These are phyloP conservation scores for Talaromyces pinophilus DNA, from an alignment of 2,329 filamentous ascomycete species.

Conservation along the genomic window DNA sequence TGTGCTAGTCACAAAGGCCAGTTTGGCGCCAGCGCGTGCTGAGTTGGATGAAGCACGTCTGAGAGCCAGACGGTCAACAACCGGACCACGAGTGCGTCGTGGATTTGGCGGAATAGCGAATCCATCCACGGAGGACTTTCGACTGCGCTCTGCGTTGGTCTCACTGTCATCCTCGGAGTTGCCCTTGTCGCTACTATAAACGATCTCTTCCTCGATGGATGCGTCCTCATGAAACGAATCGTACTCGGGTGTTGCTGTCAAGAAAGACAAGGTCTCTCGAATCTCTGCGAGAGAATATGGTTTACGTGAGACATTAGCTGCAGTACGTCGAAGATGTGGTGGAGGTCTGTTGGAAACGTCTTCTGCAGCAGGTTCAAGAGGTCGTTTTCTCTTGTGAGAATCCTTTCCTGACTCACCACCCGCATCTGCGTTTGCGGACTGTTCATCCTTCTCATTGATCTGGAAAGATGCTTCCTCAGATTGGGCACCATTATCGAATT, in stretches of 20 bases:
- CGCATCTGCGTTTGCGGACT: conserved; percentile 27
- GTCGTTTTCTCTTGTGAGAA: conserved; percentile 44
- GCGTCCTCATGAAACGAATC: conserved; percentile 58
- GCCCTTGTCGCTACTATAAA: conserved; percentile 39
- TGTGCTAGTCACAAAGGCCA: conserved; percentile 37
- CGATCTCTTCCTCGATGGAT: conserved; percentile 55
- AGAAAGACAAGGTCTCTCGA: conserved; percentile 76
- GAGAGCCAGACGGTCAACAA: conserved; percentile 49
- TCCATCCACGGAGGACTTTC: conserved; percentile 27
- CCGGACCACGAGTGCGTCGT: conserved; percentile 42
- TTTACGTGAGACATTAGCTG: conserved; percentile 58
- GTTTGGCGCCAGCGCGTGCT: conserved; percentile 34
- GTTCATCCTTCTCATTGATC: conserved; percentile 25
- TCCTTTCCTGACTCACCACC: conserved; percentile 22
- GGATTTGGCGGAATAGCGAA: conserved; percentile 38
- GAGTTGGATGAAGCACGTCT: conserved; percentile 48
- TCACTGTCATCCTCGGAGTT: conserved; percentile 28
- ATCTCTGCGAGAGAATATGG: conserved; percentile 78
- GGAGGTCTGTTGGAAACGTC: conserved; percentile 56
- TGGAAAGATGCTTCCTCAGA: conserved; percentile 43
- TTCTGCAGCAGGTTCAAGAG: conserved; percentile 41
- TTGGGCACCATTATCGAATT: conserved; percentile 63
- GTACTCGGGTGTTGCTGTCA: conserved; percentile 69
- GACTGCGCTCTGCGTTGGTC: conserved; percentile 25
- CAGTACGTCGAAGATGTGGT: conserved; percentile 63